These are phyloP conservation scores for Melampsora allii-populina DNA, from an alignment of 1,284 basidiomycete genomes.

Conservation along the genomic window DNA sequence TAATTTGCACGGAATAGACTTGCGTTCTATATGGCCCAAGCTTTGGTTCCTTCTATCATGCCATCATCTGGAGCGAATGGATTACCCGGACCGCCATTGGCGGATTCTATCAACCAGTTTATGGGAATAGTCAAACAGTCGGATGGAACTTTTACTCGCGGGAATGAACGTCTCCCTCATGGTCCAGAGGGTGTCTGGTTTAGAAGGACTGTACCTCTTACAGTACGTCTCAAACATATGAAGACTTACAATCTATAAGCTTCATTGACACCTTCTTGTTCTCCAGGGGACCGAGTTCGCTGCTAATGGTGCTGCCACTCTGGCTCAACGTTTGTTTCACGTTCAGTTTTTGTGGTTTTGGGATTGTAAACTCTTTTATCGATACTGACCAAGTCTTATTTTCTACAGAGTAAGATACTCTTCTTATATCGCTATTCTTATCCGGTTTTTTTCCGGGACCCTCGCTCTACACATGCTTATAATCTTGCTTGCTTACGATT, in stretches of 20 bases:
- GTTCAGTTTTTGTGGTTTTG: not conserved
- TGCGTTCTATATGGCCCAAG: not conserved
- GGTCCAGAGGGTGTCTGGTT: conserved; percentile 3
- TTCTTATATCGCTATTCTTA: not conserved
- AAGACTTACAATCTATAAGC: too few species aligned
- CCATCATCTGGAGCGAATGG: not conserved
- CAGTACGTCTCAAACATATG: not conserved
- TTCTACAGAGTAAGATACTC: not conserved
- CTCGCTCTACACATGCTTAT: not conserved
- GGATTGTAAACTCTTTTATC: not conserved
- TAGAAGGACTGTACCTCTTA: conserved; percentile 2
- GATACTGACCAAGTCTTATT: not conserved
- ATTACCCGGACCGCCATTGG: not conserved
- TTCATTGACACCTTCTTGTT: too few species aligned
- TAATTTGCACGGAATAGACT: not conserved
- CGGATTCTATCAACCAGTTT: conserved; percentile 2
- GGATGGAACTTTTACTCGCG: not conserved
- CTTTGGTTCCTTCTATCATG: not conserved
- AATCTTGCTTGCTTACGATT: too few species aligned
- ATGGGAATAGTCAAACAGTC: not conserved
- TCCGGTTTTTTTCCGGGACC: not conserved
- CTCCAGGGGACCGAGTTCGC: not conserved
- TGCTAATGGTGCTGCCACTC: not conserved
- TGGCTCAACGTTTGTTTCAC: not conserved
- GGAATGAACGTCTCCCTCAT: not conserved